A percentile compares a stretch with the other conserved stretches of the same genome.
These are phyloP conservation scores for Stephania cephalantha DNA, from an alignment of 164 flowering plant genomes.

Conservation along the genomic window DNA sequence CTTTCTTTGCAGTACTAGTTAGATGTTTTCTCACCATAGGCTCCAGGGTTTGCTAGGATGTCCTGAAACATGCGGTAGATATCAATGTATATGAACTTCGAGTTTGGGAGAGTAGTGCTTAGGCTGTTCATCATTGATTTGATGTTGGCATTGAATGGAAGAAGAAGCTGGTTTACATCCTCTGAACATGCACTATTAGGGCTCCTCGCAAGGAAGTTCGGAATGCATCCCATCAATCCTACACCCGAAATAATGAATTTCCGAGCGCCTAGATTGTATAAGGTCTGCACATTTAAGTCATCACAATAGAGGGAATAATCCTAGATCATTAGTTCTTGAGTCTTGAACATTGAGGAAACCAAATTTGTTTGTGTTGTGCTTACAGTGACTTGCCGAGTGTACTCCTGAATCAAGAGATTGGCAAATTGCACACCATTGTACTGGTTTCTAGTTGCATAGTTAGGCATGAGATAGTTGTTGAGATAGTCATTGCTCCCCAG, in stretches of 20 bases:
- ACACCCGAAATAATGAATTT: slow-evolving; percentile 54
- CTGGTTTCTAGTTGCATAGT: slow-evolving; percentile 57
- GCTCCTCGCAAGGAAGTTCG: slow-evolving; percentile 58
- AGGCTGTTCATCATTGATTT: slow-evolving; percentile 48
- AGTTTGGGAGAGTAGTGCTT: slow-evolving; percentile 53
- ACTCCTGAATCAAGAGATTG: slow-evolving; percentile 54
- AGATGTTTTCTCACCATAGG: slow-evolving; percentile 38
- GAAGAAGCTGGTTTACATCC: slow-evolving; percentile 45
- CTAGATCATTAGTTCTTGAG: too few relatives aligned
- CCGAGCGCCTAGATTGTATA: slow-evolving; percentile 70
- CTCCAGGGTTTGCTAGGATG: slow-evolving; percentile 34
- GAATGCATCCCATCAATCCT: slow-evolving; percentile 75
- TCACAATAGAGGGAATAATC: neutral
- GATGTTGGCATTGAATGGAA: slow-evolving; percentile 55
- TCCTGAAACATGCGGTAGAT: slow-evolving; percentile 46
- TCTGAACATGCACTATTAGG: slow-evolving; percentile 42
- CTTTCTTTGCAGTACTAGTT: neutral
- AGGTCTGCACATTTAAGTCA: slow-evolving; percentile 29
- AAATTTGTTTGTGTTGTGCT: neutral
- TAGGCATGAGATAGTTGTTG: slow-evolving; percentile 97
- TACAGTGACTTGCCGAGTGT: slow-evolving; percentile 53
- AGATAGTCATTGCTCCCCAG: slow-evolving; percentile 98
- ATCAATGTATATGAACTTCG: slow-evolving; percentile 48
- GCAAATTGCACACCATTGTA: slow-evolving; percentile 67
- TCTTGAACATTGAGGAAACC: neutral